Evolutionary conservation across 169 alveolate species (phyloP).

Genomic region (Eimeria acervulina): DNA sequence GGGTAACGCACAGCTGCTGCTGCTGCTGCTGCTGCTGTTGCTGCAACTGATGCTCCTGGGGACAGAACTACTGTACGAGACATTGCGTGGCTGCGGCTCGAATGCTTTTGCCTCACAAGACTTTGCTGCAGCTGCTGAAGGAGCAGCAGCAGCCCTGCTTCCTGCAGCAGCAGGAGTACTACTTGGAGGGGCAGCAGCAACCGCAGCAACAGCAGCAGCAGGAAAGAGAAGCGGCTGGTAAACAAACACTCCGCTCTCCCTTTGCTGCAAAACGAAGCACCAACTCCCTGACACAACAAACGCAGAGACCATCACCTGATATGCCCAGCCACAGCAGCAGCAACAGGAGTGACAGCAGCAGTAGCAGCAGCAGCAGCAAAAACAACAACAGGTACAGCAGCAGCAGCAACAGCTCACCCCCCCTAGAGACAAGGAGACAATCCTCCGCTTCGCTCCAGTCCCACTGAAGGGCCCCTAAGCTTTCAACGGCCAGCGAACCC

Average conservation of each 20-base stretch:
- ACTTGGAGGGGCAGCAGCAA: not conserved
- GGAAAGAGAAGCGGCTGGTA: not conserved
- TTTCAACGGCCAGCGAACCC: not conserved
- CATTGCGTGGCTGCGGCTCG: not conserved
- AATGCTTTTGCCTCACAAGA: not conserved
- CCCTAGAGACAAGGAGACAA: conserved; percentile 21
- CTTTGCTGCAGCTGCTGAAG: not conserved
- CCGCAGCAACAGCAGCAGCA: conserved; percentile 20
- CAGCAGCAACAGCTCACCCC: conserved; percentile 29
- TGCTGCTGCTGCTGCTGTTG: conserved; percentile 6
- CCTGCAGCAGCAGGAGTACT: not conserved
- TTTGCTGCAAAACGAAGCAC: conserved; percentile 13
- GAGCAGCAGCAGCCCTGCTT: not conserved
- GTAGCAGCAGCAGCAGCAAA: not conserved
- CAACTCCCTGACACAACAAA: conserved; percentile 21
- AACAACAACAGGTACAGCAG: not conserved
- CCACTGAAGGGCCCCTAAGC: conserved; percentile 25
- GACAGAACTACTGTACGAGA: not conserved
- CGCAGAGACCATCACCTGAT: not conserved
- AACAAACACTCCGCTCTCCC: not conserved
- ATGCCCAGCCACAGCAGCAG: not conserved
- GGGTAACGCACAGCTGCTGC: not conserved
- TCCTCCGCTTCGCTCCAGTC: not conserved
- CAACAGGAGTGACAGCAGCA: not conserved
- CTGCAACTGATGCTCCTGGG: not conserved